Base-by-base conservation (phyloP, 73 alveolate species). In the Paramecium primaurelia region DNA sequence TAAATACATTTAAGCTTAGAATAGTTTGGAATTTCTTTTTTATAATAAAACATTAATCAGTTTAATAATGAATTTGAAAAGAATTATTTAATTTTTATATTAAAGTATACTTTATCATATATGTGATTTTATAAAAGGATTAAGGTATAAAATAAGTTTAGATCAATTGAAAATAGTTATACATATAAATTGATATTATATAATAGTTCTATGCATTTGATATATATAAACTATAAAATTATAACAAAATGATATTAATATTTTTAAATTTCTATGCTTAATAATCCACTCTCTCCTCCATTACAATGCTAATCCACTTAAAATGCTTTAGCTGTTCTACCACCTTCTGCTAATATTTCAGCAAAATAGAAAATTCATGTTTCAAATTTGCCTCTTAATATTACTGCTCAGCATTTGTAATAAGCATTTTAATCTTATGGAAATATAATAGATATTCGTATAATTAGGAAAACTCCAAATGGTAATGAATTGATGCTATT, bases 51-150 rank as follows among this genome's bases (percentile, higher is more conserved):
- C 77, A 59, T 93, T 80, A 84, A 92, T 58, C 95, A 89, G 89
- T 16, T 96, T 93, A 44, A 95, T 28, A 6, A 95, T 93, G 45
- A 38, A 38, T 38, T 38, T 0, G 45, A 6, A 6, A 38, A 2
- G 2, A 38, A 38, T 38, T 11, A 1, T 22, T 38, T 2, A 38
- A 38, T 0, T 38, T 38, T 0, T 38, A 38, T 38, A 38, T 38
- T 38, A 38, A 4, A 4, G 45, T 38, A 9, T 38, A 38, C 25
- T 22, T 22, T 22, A 22, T 22, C 0, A 22, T 22, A 22, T 0
- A 22, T 22, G 25, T 22, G 5, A 34, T 3, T 3, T 34, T 34
- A 34, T 34, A 34, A 3, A 0, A 34, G 2, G 2, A 4, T 3
- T 22, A 22, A 22, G 25, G 25, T 22, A 22, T 0, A 22, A 22